These are phyloP conservation scores for Xerocomus brunneocitrinus DNA, from an alignment of 768 basidiomycete species.

Conservation along the genomic window DNA sequence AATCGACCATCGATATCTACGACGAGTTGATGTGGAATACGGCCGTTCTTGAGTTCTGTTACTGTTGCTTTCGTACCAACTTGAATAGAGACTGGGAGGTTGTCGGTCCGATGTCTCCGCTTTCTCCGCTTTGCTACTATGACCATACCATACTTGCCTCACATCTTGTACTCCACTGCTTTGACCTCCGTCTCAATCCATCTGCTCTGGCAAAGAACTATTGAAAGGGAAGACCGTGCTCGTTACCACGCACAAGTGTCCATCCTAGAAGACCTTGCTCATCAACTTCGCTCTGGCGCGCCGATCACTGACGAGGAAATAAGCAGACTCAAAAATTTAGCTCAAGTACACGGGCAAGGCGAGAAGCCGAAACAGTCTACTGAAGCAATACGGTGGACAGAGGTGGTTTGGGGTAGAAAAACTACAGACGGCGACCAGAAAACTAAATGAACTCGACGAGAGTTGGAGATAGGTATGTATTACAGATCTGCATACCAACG, in stretches of 20 bases:
- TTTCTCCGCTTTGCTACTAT: slow-evolving; percentile 5
- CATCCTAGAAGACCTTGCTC: slow-evolving; percentile 55
- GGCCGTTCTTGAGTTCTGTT: background rate
- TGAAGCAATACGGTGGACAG: slow-evolving; percentile 42
- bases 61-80: background rate
- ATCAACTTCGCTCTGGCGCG: slow-evolving; percentile 46
- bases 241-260: slow-evolving; percentile 54
- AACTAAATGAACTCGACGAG: slow-evolving; percentile 37
- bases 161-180: slow-evolving; percentile 60
- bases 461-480: slow-evolving; percentile 35
- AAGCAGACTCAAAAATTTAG: slow-evolving; percentile 50
- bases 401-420: slow-evolving; percentile 45
- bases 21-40: slow-evolving; percentile 5
- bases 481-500: background rate
- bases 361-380: slow-evolving; percentile 10
- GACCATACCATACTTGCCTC: slow-evolving; percentile 49
- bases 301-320: slow-evolving; percentile 48
- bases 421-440: slow-evolving; percentile 4
- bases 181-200: slow-evolving; percentile 67
- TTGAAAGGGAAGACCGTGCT: slow-evolving; percentile 49
- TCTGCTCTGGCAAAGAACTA: slow-evolving; percentile 50
- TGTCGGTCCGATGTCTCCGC: background rate
- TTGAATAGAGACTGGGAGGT: background rate
- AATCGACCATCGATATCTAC: slow-evolving; percentile 4
- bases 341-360: slow-evolving; percentile 32